phyloP scores from a whole-genome alignment of 2,329 filamentous ascomycete species.

The Cryphonectria radicalis region DNA sequence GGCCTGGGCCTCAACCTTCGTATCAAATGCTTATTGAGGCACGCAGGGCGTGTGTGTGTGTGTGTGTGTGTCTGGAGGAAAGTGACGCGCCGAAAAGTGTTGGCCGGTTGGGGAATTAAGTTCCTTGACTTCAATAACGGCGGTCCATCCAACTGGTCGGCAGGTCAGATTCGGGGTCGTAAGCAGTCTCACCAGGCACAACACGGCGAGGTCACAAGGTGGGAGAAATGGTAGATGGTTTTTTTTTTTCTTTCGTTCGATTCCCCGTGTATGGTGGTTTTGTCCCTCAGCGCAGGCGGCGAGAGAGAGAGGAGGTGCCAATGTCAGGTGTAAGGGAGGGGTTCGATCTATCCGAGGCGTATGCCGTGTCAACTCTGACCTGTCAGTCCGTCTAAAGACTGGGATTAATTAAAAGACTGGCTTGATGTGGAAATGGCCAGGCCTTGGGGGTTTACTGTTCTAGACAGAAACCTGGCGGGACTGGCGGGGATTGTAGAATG shows the following conservation, averaged over 20 bases:
- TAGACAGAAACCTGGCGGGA: not conserved
- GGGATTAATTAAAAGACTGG: conserved; percentile 13
- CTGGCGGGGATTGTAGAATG: conserved; percentile 1
- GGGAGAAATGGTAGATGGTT: conserved; percentile 4
- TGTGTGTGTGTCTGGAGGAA: not conserved
- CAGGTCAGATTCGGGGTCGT: conserved; percentile 4
- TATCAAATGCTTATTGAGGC: conserved; percentile 8
- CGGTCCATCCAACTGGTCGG: conserved; percentile 20
- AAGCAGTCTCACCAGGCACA: conserved; percentile 24
- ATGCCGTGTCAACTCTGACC: conserved; percentile 23
- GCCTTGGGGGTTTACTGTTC: not conserved
- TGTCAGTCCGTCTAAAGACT: conserved; percentile 28
- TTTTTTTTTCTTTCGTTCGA: not conserved
- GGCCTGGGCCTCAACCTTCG: conserved; percentile 8
- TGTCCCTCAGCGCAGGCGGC: not conserved
- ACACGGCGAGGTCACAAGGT: conserved; percentile 7
- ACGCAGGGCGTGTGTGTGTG: not conserved
- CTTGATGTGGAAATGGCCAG: not conserved
- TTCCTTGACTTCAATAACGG: conserved; percentile 14
- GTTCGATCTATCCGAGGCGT: conserved; percentile 20
- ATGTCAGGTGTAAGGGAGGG: conserved; percentile 2
- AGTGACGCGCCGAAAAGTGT: not conserved
- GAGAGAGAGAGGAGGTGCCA: not conserved
- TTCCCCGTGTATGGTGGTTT: not conserved
- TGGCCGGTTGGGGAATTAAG: not conserved